Evolutionary conservation across 352 stramenopile genomes (phyloP), one percentile per base, ranked within the genome.

Genomic region (Halophytophthora polymorphica): DNA sequence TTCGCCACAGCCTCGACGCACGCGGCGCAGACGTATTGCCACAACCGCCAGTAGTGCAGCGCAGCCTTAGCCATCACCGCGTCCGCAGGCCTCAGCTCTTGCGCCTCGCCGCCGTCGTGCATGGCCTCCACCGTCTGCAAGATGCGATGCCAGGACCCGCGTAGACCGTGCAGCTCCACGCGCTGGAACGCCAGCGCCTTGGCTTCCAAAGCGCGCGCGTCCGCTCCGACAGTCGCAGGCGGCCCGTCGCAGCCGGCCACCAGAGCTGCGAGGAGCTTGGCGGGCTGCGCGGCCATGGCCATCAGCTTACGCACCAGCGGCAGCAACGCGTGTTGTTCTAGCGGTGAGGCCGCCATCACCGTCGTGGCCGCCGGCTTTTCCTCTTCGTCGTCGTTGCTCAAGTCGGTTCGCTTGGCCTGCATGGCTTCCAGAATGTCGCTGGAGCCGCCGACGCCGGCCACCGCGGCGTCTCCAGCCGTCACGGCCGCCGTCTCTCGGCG

Each of bases 21-120:
- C n/a, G 60, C 37, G 7, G 44, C 41, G 45, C 58, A 70, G 7
- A 86, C 54, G 38, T 71, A 72, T 40, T 69, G 64, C 81, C 81
- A 91, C 57, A 88, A 21, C 2, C 58, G 59, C 56, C 72, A 71
- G 54, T 86, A 80, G 48, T 78, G 77, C 17, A 87, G 36, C 49
- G 58, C 52, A 21, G 75, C 51, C 62, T 88, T 88, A 19, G 74
- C 48, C 68, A 88, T 72, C 64, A 77, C 68, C 45, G 58, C 35
- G 43, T 87, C 72, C 7, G 67, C 62, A 38, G 63, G 45, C 22
- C 56, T 49, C 11, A 66, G 53, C 48, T 57, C 53, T n/a, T 8
- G 17, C 23, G 12, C 17, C 11, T 64, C 61, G 34, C 52, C 54
- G 22, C 45, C 15, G 21, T 56, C 25, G 45, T 34, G 37, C 10